Percentiles rank a stretch among this genome's conserved stretches.
Conservation (phyloP, 805 yeast genomes). For the Suhomyces kilbournensis region DNA sequence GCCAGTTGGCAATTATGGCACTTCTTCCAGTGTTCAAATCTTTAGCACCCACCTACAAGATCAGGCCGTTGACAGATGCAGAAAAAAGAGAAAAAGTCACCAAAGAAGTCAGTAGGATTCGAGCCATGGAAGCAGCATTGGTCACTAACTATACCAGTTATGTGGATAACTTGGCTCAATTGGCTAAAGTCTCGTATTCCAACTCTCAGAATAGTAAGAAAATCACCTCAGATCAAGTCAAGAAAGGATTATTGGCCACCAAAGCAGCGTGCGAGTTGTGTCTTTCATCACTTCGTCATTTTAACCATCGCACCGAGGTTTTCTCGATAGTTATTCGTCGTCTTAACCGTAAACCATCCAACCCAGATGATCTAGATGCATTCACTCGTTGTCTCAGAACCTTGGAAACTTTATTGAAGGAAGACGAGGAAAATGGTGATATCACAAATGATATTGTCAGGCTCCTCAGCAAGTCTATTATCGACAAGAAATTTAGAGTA, state of each 20-base stretch:
- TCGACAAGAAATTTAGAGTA: constrained; percentile 70
- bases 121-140: constrained; percentile 78
- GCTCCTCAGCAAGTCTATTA: constrained; percentile 64
- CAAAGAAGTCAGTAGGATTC: constrained; percentile 72
- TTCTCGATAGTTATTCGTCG: constrained; percentile 65
- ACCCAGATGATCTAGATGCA: constrained; percentile 42
- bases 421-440: constrained; percentile 77
- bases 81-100: constrained; percentile 82
- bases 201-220: constrained; percentile 36
- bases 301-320: constrained; percentile 79
- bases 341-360: constrained; percentile 57
- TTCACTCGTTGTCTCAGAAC: constrained; percentile 61
- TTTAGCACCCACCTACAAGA: constrained; percentile 83
- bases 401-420: constrained; percentile 66
- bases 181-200: constrained; percentile 38
- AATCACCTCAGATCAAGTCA: constrained; percentile 31
- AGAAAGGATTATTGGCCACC: constrained; percentile 57
- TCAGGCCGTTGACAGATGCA: constrained; percentile 75
- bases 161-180: constrained; percentile 50
- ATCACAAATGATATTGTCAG: constrained; percentile 72
- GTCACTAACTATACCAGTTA: constrained; percentile 68
- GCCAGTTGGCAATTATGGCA: constrained; percentile 72
- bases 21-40: constrained; percentile 81
- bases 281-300: constrained; percentile 62
- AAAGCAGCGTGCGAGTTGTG: constrained; percentile 76